Evolutionary conservation across 345 rosid genomes (phyloP).

Genomic region (Rhodamnia rubescens): DNA sequence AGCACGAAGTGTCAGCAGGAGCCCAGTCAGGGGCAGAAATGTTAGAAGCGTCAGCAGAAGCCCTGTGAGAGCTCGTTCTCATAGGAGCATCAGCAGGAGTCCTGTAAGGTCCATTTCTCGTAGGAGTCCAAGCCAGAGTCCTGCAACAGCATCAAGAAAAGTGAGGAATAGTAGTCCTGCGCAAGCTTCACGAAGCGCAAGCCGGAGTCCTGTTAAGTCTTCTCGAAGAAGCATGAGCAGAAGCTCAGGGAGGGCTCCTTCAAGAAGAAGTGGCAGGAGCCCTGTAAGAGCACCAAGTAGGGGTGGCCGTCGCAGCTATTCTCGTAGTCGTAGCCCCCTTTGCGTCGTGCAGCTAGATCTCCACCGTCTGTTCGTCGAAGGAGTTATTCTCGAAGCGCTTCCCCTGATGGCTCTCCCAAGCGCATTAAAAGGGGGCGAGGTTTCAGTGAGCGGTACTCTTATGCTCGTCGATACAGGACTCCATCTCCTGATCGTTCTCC

Average conservation of each 20-base stretch:
- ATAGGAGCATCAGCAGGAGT: constrained; percentile 44
- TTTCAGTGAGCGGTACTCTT: constrained; percentile 77
- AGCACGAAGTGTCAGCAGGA: constrained; percentile 34
- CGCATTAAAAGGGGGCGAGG: constrained; percentile 94
- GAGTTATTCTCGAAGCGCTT: constrained; percentile 75
- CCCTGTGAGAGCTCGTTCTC: constrained; percentile 25
- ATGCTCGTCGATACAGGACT: constrained; percentile 78
- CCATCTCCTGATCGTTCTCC: constrained; percentile 92
- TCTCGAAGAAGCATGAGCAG: constrained; percentile 43
- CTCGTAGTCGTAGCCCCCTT: constrained; percentile 50
- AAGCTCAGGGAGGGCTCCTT: constrained; percentile 16
- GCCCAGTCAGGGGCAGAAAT: constrained; percentile 29
- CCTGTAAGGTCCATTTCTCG: constrained; percentile 25
- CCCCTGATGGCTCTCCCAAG: constrained; percentile 70
- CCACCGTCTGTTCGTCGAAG: constrained; percentile 47
- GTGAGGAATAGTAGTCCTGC: neutral
- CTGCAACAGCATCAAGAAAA: constrained; percentile 6
- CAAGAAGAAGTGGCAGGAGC: constrained; percentile 8
- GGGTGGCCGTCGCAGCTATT: constrained; percentile 38
- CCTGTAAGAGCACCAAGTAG: constrained; percentile 33
- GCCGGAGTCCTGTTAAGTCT: constrained; percentile 5
- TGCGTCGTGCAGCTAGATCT: constrained; percentile 41
- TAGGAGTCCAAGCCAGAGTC: constrained; percentile 30
- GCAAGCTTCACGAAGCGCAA: neutral
- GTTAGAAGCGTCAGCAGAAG: constrained; percentile 23